These are phyloP conservation scores for Sordaria brevicollis DNA, from an alignment of 495 filamentous ascomycete species.

Conservation along the genomic window DNA sequence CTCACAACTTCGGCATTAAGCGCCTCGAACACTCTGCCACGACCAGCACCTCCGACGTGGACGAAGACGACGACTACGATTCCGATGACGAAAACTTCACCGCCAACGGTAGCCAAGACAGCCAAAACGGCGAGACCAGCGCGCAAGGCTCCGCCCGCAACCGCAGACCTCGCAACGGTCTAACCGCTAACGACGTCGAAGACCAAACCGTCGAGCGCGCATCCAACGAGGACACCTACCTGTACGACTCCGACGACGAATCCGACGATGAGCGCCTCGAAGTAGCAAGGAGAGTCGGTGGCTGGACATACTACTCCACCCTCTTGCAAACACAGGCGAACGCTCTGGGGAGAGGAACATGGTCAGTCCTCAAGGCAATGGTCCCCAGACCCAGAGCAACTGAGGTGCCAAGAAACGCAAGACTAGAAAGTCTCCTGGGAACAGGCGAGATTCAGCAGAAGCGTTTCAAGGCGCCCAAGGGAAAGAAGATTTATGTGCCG, in stretches of 20 bases:
- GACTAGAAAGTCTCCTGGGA: conserved; percentile 36
- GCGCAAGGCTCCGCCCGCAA: conserved; percentile 24
- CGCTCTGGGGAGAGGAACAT: conserved; percentile 25
- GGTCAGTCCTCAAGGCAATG: conserved; percentile 36
- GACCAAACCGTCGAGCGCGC: conserved; percentile 33
- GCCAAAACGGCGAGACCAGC: conserved; percentile 26
- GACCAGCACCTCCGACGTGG: conserved; percentile 67
- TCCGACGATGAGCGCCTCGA: conserved; percentile 58
- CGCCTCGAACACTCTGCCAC: conserved; percentile 63
- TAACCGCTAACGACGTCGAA: conserved; percentile 33
- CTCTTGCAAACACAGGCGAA: conserved; percentile 28
- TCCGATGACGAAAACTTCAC: conserved; percentile 39
- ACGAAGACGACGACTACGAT: conserved; percentile 50
- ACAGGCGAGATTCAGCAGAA: conserved; percentile 43
- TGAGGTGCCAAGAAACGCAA: conserved; percentile 42
- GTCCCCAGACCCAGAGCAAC: conserved; percentile 53
- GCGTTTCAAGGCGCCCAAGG: conserved; percentile 77
- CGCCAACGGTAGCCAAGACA: background rate
- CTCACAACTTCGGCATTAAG: conserved; percentile 79
- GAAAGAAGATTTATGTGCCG: conserved; percentile 89
- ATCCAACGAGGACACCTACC: conserved; percentile 60
- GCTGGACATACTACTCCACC: conserved; percentile 55
- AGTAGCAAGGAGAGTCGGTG: conserved; percentile 61
- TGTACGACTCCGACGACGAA: conserved; percentile 91
- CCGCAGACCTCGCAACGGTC: conserved; percentile 24